A percentile compares a stretch with the other conserved stretches of the same genome.
Evolutionary conservation across 164 flowering plant genomes (phyloP).

Genomic region (Nymphaea thermarum): DNA sequence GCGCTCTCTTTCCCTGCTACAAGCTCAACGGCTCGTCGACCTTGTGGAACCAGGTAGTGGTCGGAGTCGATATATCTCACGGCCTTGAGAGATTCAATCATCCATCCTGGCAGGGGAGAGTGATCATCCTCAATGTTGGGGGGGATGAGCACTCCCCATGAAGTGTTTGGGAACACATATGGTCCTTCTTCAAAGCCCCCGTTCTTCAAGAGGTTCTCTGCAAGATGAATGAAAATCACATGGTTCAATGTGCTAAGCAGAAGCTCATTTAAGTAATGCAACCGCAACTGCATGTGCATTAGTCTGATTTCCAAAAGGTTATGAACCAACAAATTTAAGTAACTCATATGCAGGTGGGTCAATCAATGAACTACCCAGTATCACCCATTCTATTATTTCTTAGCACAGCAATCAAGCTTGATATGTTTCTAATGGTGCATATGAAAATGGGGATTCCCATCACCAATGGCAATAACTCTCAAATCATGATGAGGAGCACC

Average conservation of each 20-base stretch:
- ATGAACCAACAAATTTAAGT: too few relatives aligned
- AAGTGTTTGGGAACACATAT: slow-evolving; percentile 46
- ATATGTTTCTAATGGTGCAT: too few relatives aligned
- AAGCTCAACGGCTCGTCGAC: slow-evolving; percentile 64
- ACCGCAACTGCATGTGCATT: background rate
- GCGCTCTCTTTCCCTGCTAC: slow-evolving; percentile 81
- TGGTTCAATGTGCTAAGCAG: background rate
- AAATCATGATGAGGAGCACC: too few relatives aligned
- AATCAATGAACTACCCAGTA: background rate
- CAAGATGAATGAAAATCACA: slow-evolving; percentile 3
- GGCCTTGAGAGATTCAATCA: slow-evolving; percentile 71
- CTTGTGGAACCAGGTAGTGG: slow-evolving; percentile 61
- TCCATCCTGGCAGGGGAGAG: slow-evolving; percentile 78
- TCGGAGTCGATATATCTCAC: slow-evolving; percentile 63
- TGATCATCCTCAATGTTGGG: slow-evolving; percentile 72
- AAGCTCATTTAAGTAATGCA: background rate
- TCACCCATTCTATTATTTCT: too few relatives aligned
- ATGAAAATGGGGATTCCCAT: too few relatives aligned
- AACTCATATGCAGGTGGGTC: background rate
- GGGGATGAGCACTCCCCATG: slow-evolving; percentile 72
- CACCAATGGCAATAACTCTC: too few relatives aligned
- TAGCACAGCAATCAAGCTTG: too few relatives aligned
- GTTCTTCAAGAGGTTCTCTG: slow-evolving; percentile 71
- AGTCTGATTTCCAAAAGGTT: background rate
- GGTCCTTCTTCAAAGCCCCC: slow-evolving; percentile 88